Percentiles rank a stretch among this genome's conserved stretches.
Evolutionary conservation across 257 asterid genomes (phyloP).

Genomic region (Fraxinus anomala): DNA sequence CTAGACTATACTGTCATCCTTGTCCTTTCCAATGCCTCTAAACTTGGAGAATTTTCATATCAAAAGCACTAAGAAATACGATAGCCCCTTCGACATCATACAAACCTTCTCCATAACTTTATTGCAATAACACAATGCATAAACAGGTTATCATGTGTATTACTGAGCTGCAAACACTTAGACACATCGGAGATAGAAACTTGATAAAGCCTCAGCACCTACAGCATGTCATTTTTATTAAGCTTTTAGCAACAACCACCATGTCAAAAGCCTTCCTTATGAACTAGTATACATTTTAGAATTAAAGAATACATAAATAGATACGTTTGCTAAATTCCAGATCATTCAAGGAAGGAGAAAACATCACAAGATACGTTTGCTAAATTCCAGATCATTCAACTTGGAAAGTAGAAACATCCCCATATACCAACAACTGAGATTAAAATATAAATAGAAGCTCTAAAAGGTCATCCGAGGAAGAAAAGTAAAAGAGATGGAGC

Average conservation of each 20-base stretch:
- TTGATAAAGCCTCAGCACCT: conserved; percentile 13
- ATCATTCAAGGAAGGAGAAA: not conserved
- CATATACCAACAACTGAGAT: not conserved
- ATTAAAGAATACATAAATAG: not conserved
- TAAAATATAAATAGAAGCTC: not conserved
- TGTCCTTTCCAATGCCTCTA: not conserved
- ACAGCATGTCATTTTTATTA: not conserved
- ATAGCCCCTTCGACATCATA: not conserved
- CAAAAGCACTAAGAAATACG: not conserved
- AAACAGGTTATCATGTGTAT: too few species aligned
- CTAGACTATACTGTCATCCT: not conserved
- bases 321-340: not conserved
- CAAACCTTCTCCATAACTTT: not conserved
- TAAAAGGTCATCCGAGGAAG: not conserved
- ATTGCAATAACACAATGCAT: too few species aligned
- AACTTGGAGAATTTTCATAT: not conserved
- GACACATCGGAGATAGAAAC: not conserved
- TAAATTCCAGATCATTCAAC: not conserved
- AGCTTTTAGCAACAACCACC: not conserved
- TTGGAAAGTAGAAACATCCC: not conserved
- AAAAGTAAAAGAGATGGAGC: not conserved
- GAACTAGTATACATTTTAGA: too few species aligned
- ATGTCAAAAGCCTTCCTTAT: not conserved
- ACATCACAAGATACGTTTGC: not conserved
- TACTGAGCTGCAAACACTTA: not conserved